Conservation (phyloP, 371 early-diverging fungal species). For the Circinella minor region DNA sequence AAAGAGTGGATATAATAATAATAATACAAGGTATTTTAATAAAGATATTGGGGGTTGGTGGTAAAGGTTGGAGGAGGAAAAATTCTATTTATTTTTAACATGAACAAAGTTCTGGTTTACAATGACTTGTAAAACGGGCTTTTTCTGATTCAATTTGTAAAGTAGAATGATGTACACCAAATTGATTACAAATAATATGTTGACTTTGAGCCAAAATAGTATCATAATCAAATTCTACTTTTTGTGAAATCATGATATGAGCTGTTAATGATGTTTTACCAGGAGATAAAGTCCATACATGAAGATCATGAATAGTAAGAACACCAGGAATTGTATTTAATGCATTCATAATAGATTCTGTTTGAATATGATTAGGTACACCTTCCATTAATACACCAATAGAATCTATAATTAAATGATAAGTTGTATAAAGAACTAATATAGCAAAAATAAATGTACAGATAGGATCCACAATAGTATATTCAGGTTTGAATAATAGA, state of each 20-base stretch:
- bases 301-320: slow-evolving; percentile 69
- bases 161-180: slow-evolving; percentile 73
- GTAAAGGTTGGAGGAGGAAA: no score
- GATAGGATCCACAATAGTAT: slow-evolving; percentile 80
- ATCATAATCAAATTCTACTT: slow-evolving; percentile 39
- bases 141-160: slow-evolving; percentile 68
- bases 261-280: slow-evolving; percentile 64
- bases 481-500: slow-evolving; percentile 70
- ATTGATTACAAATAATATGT: slow-evolving; percentile 63
- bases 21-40: no score
- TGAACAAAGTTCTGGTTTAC: slow-evolving; percentile 25
- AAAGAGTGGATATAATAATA: no score
- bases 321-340: slow-evolving; percentile 62
- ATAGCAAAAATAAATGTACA: slow-evolving; percentile 87
- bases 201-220: slow-evolving; percentile 62
- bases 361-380: slow-evolving; percentile 67
- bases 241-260: slow-evolving; percentile 39
- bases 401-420: slow-evolving; percentile 63
- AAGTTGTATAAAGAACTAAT: slow-evolving; percentile 79
- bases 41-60: no score
- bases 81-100: not conserved
- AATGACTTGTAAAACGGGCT: slow-evolving; percentile 25
- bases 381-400: slow-evolving; percentile 79
- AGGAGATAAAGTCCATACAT: slow-evolving; percentile 76
- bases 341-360: slow-evolving; percentile 60